Evolutionary conservation across 257 asterid genomes (phyloP), one percentile per base, ranked within the genome.

Genomic region (Fraxinus quadrangulata): DNA sequence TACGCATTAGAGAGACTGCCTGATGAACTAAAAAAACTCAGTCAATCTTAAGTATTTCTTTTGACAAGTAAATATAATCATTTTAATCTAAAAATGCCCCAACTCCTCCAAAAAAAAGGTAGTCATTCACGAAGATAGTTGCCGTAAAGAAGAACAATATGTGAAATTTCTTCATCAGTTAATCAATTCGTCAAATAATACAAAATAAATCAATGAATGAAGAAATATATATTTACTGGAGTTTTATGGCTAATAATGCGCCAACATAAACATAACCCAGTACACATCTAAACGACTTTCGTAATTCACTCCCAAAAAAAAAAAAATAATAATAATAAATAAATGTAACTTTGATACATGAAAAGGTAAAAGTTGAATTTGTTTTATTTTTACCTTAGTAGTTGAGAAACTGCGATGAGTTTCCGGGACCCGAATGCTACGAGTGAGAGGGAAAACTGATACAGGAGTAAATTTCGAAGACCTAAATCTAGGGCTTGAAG

Each of bases 311-410:
- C 70, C 23, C 21, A 56, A 1, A 4, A n/a, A 71, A 68, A 71
- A 68, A 36, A 5, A 5, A 37, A 37, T 33, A 33, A 33, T 3
- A 33, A 33, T 3, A 7, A 37, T 7, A 26, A 4, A 75, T 30
- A n/a, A 77, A 56, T 71, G 51, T 59, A 78, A n/a, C 19, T 70
- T 21, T 19, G 68, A 30, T n/a, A 19, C 68, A 31, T 21, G n/a
- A 24, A 26, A 0, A 67, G 21, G 67, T 6, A 73, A 81, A 73
- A 24, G 34, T 37, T 16, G 26, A 8, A 17, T 74, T 77, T 67
- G 73, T 59, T 54, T 67, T 30, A 80, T 81, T 39, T 39, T 39
- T 63, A 94, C 98, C 96, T 92, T 94, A 17, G 82, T 94, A n/a
- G 82, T 63, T 47, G 85, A 74, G 83, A 85, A 72, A 77, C 85